Percentiles rank a stretch among this genome's conserved stretches.
phyloP scores from a whole-genome alignment of 208 protist genomes.

The Hexamita inflata region DNA sequence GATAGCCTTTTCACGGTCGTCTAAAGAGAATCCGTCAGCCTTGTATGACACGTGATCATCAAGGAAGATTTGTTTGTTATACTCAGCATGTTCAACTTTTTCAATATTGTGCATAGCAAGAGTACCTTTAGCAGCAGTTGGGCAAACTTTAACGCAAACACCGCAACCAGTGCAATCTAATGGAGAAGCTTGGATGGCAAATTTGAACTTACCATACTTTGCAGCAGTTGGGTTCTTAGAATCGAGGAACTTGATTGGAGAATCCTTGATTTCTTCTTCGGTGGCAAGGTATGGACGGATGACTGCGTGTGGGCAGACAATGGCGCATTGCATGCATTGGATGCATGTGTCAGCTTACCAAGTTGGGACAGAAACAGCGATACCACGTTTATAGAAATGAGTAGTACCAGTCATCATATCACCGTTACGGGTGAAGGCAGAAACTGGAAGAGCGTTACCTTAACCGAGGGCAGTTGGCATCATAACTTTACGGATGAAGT shows the following conservation, averaged over 20 bases:
- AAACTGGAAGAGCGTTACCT: conserved; percentile 8
- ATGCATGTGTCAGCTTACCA: conserved; percentile 55
- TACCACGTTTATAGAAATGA: conserved; percentile 52
- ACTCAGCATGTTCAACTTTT: conserved; percentile 35
- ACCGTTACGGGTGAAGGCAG: background rate
- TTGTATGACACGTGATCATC: conserved; percentile 6
- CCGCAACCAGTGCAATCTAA: conserved; percentile 58
- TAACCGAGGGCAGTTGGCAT: background rate
- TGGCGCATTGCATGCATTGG: conserved; percentile 57
- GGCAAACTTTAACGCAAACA: conserved; percentile 51
- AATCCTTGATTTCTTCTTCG: conserved; percentile 32
- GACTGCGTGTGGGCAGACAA: conserved; percentile 57
- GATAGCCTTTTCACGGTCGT: conserved; percentile 9
- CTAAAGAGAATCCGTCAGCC: conserved; percentile 4
- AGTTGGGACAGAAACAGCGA: conserved; percentile 47
- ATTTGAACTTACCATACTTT: conserved; percentile 33
- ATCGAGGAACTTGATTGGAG: background rate
- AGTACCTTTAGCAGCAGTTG: conserved; percentile 37
- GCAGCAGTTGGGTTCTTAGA: background rate
- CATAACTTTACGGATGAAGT: conserved; percentile 28
- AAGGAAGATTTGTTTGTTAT: conserved; percentile 49
- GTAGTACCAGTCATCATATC: conserved; percentile 32
- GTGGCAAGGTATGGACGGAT: conserved; percentile 54
- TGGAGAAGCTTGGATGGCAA: conserved; percentile 51
- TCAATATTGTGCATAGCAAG: conserved; percentile 40